A percentile compares a stretch with the other conserved stretches of the same genome.
These are phyloP conservation scores for Colletotrichum euphorbiae DNA, from an alignment of 2,329 filamentous ascomycete genomes.

Conservation along the genomic window DNA sequence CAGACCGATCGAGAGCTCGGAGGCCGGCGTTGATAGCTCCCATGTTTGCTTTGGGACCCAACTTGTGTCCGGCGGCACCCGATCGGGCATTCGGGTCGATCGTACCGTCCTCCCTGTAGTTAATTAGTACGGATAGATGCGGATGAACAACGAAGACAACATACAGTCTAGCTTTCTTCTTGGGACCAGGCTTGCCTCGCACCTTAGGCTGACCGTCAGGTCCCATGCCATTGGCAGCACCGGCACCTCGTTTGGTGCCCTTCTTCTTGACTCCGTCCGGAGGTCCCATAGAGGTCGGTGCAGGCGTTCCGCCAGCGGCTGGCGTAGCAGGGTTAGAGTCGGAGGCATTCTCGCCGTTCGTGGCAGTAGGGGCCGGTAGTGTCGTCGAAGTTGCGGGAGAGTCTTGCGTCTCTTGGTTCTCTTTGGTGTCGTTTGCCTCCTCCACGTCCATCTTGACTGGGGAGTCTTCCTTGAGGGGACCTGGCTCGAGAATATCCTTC, in stretches of 20 bases:
- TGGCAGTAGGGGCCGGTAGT: conserved; percentile 53
- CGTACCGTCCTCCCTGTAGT: conserved; percentile 69
- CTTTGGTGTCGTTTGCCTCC: conserved; percentile 46
- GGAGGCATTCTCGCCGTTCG: conserved; percentile 67
- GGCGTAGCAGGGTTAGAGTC: conserved; percentile 72
- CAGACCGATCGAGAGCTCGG: conserved; percentile 90
- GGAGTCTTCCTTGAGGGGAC: conserved; percentile 57
- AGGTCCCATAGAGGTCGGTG: conserved; percentile 68
- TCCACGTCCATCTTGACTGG: conserved; percentile 51
- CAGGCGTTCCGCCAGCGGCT: conserved; percentile 66
- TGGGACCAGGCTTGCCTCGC: conserved; percentile 90
- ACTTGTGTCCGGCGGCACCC: conserved; percentile 75
- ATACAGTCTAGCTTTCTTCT: conserved; percentile 96
- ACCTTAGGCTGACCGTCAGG: conserved; percentile 75
- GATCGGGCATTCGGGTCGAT: conserved; percentile 64
- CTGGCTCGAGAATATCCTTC: conserved; percentile 61
- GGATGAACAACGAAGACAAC: conserved; percentile 52
- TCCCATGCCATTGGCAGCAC: conserved; percentile 69
- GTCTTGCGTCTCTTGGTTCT: conserved; percentile 52
- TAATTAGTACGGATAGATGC: conserved; percentile 19
- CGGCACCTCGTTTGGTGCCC: conserved; percentile 76
- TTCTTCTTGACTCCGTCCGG: conserved; percentile 78
- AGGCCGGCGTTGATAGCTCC: conserved; percentile 97
- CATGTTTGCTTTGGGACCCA: conserved; percentile 95
- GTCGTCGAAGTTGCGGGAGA: conserved; percentile 59